phyloP scores from a whole-genome alignment of 768 basidiomycete genomes.

The Boletellus ananiceps region DNA sequence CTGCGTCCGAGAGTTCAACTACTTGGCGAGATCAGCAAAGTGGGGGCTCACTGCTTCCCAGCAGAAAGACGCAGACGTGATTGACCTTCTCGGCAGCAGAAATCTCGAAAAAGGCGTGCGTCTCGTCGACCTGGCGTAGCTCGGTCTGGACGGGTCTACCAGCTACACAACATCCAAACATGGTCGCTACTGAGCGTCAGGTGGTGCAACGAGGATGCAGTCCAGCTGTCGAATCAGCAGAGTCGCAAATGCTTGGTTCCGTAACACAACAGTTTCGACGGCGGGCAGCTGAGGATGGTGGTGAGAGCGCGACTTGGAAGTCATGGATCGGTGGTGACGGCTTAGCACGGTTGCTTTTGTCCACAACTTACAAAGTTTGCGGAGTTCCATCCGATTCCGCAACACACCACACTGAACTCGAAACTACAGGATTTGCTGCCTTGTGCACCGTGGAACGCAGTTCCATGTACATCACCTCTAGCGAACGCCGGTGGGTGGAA shows the following conservation, averaged over 20 bases:
- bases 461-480: constrained; percentile 10
- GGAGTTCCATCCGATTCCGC: constrained; percentile 6
- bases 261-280: not conserved
- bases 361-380: not conserved
- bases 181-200: constrained; percentile 22
- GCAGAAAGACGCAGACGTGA: constrained; percentile 79
- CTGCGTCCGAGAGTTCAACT: constrained; percentile 28
- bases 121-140: constrained; percentile 75
- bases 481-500: constrained; percentile 4
- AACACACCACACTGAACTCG: not conserved
- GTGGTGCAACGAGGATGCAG: not conserved
- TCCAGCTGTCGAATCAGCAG: not conserved
- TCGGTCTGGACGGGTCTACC: constrained; percentile 78
- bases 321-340: constrained; percentile 15
- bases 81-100: constrained; percentile 69
- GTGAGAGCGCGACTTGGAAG: not conserved
- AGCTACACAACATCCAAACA: constrained; percentile 81
- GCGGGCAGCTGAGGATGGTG: not conserved
- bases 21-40: not conserved
- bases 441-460: not conserved
- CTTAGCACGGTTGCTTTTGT: not conserved
- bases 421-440: not conserved
- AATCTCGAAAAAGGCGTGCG: constrained; percentile 77
- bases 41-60: constrained; percentile 59
- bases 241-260: not conserved